These are phyloP conservation scores for Sporormia fimetaria DNA, from an alignment of 495 filamentous ascomycete species.

Conservation along the genomic window DNA sequence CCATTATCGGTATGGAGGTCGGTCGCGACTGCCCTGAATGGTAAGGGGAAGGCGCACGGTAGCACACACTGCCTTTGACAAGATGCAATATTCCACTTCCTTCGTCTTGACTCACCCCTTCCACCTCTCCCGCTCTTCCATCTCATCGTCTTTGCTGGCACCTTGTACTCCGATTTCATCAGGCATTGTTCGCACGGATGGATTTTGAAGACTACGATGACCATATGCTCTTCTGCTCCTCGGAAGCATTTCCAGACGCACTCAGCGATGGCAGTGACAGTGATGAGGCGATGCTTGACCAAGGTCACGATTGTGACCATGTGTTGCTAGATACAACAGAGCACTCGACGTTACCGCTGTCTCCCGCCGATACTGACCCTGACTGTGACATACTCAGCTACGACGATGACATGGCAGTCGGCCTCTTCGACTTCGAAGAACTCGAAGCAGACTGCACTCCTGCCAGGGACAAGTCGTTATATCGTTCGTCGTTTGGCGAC, in stretches of 20 bases:
- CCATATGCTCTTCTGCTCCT: constrained; percentile 23
- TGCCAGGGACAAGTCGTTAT: not conserved
- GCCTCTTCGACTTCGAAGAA: not conserved
- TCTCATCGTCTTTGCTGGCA: not conserved
- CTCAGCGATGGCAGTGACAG: no score
- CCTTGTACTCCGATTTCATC: constrained; percentile 6
- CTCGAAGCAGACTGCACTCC: not conserved
- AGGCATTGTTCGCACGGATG: no score
- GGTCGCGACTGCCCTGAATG: no score
- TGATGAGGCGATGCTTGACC: constrained; percentile 9
- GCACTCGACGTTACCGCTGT: not conserved
- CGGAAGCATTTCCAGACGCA: constrained; percentile 26
- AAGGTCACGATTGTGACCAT: constrained; percentile 5
- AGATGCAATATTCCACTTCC: no score
- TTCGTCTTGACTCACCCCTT: no score
- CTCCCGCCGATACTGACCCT: not conserved
- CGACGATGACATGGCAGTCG: constrained; percentile 13
- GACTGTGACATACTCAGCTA: not conserved
- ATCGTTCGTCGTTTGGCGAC: not conserved
- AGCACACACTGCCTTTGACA: no score
- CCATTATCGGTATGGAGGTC: no score
- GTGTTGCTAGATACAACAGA: not conserved
- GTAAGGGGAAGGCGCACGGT: no score
- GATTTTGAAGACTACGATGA: constrained; percentile 27
- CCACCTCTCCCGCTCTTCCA: constrained; percentile 1